Evolutionary conservation across 495 filamentous ascomycete species (phyloP), one percentile per base, ranked within the genome.

Genomic region (Aspergillus funiculosus): DNA sequence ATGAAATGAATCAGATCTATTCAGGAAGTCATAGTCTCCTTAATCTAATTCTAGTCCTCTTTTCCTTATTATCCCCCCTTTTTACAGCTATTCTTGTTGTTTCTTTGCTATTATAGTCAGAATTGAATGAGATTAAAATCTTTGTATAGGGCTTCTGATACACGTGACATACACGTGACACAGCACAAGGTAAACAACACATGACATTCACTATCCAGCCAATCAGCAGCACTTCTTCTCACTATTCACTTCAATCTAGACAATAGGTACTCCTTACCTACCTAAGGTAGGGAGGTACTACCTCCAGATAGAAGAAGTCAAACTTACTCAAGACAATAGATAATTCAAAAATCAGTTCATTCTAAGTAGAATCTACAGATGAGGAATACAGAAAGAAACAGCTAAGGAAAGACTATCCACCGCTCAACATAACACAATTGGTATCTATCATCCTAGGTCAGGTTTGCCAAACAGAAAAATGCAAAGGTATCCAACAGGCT

Each of bases 401-500:
- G 20, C 20, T 36, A 54, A 43, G 42, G 25, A 35, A 50, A 44
- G 28, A 17, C 26, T 44, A 30, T 34, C 42, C 44, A 39, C 42
- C 55, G 51, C 55, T 58, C 47, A 50, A 53, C 38, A 44, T 50
- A 58, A 50, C 51, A 50, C 44, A 50, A 53, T 50, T 54, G 55
- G 55, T 58, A 54, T 48, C 46, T 58, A 51, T 58, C 51, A 48
- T 54, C 36, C 52, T 48, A 46, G 42, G 30, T 38, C 28, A 45
- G 54, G 47, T 53, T 41, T 48, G 32, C 53, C 53, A 53, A 54
- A 50, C 48, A 53, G 48, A 57, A 54, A 57, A 51, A 46, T 18
- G 25, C 30, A 59, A 48, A 66, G 52, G 50, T 57, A 59, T 64
- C 61, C 40, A 54, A 51, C 46, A 47, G 41, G 24, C 42, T 11